These are phyloP conservation scores for Jatropha multifida DNA, from an alignment of 441 rosid species.

Conservation along the genomic window DNA sequence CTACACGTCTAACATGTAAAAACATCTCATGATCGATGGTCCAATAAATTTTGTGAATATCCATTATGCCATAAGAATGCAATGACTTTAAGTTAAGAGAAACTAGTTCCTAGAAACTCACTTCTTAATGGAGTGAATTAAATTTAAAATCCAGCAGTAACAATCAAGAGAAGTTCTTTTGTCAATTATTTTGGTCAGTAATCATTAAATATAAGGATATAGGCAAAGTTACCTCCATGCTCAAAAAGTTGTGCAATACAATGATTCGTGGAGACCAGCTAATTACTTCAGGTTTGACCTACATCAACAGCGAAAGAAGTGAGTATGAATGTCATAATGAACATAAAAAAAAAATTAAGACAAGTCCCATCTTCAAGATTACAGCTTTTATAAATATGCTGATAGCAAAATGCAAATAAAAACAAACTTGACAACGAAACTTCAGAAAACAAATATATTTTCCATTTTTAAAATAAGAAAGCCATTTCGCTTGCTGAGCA, in stretches of 20 bases:
- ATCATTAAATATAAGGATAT: background rate
- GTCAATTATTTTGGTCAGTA: background rate
- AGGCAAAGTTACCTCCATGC: slow-evolving; percentile 62
- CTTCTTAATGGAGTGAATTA: no score
- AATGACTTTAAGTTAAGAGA: background rate
- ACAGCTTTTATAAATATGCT: background rate
- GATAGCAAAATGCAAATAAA: background rate
- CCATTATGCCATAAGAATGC: background rate
- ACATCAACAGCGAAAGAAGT: slow-evolving; percentile 33
- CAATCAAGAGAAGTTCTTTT: background rate
- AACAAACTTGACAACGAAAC: background rate
- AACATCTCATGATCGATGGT: background rate
- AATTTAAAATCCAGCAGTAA: slow-evolving; percentile 7
- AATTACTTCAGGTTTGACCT: slow-evolving; percentile 93
- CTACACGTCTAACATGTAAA: background rate
- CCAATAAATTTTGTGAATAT: background rate
- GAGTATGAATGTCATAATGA: background rate
- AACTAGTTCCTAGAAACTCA: background rate
- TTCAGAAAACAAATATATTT: background rate
- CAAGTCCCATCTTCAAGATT: background rate
- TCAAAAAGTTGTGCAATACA: slow-evolving; percentile 82
- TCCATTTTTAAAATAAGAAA: background rate
- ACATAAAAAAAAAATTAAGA: background rate
- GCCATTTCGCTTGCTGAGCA: background rate
- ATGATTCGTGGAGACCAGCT: slow-evolving; percentile 95